Evolutionary conservation across 768 basidiomycete genomes (phyloP), one percentile per base, ranked within the genome.

Genomic region (Xerocomellus amylosporus): DNA sequence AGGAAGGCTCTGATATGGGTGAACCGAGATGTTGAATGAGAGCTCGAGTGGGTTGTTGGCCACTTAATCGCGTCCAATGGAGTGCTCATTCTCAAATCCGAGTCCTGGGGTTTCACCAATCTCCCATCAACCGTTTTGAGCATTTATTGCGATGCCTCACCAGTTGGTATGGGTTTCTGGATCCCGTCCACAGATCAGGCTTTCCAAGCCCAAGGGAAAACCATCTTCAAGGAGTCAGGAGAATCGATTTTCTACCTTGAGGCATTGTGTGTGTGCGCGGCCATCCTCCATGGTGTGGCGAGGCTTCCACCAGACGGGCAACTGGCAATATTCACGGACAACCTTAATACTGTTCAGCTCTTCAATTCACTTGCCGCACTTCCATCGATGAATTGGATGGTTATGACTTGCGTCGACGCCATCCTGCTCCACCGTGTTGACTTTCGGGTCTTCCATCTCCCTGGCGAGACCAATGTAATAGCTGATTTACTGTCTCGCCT

Each of bases 261-360:
- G 12, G 20, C 44, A 0, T 37, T 46, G 2, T 15, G 14, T 13
- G 45, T 53, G 0, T 19, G 12, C 1, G 15, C 51, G 3, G 51
- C 26, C 0, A 39, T 37, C 36, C 14, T 37, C 8, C 1, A n/a
- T 2, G 34, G 34, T 15, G 15, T 37, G 2, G 8, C 2, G 1
- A 17, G n/a, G 17, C 1, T 37, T 1, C 17, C 33, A 1, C 2
- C 3, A 13, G 33, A 33, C 14, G 13, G 33, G 4, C 36, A n/a
- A 1, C 15, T 37, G 1, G 36, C 17, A 1, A 45, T 72, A 3
- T 69, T 51, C 49, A 66, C 67, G 0, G 77, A 77, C 44, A 75
- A 65, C 28, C 28, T 58, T 0, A 74, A 74, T 58, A 68, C 71
- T 0, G 70, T 76, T 2, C 43, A 60, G 1, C 65, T 77, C 5